Percentiles rank a stretch among this genome's conserved stretches.
Evolutionary conservation across 2,329 filamentous ascomycete genomes (phyloP).

Genomic region (Epicoccum nigrum): DNA sequence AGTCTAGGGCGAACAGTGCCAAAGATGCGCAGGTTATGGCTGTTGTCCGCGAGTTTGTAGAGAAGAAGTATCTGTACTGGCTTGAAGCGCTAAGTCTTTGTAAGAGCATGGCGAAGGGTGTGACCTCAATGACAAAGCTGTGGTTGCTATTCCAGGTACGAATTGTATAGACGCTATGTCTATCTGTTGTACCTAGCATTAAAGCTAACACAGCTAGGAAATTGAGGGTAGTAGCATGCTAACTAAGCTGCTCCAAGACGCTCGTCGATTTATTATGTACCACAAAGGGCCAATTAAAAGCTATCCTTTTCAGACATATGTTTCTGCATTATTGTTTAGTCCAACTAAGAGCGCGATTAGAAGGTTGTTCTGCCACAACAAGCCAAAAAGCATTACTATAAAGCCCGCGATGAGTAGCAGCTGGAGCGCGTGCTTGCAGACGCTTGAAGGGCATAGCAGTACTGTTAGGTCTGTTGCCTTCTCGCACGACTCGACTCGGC

Average conservation of each 20-base stretch:
- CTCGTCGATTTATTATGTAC: slow-evolving; percentile 30
- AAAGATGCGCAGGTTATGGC: no score
- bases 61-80: no score
- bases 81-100: no score
- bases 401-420: neutral
- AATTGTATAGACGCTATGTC: neutral
- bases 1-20: no score
- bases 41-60: no score
- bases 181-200: no score
- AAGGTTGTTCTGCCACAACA: neutral
- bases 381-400: no score
- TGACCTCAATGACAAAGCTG: slow-evolving; percentile 18
- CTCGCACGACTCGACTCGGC: neutral
- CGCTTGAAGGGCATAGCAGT: no score
- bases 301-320: slow-evolving; percentile 31
- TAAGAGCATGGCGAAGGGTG: no score
- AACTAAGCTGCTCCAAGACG: slow-evolving; percentile 20
- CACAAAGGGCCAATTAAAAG: slow-evolving; percentile 26
- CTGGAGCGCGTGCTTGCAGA: no score
- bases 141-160: slow-evolving; percentile 7
- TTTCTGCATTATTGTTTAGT: slow-evolving; percentile 26
- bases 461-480: no score
- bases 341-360: no score
- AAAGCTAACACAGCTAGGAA: neutral
- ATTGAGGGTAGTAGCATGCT: neutral